Evolutionary conservation across 345 rosid genomes (phyloP).

Genomic region (Citrus reticulata): DNA sequence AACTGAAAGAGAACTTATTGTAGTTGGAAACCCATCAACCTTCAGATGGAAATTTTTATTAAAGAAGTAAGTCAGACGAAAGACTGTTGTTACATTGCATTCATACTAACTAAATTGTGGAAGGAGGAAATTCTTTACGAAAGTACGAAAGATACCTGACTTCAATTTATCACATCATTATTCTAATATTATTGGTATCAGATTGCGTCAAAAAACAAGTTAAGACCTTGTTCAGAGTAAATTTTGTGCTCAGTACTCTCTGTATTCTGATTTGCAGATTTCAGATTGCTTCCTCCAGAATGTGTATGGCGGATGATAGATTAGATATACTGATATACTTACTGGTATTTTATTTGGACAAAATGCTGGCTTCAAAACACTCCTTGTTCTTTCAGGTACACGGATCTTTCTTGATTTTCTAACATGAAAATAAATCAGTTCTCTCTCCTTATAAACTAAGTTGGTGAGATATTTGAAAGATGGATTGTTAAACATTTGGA

Average conservation of each 20-base stretch:
- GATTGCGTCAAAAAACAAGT: not conserved
- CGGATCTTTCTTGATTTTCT: not conserved
- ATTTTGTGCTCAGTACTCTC: not conserved
- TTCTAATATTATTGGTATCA: no score
- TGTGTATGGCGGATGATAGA: conserved; percentile 98
- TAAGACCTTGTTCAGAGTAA: not conserved
- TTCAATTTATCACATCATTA: not conserved
- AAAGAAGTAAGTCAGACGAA: conserved; percentile 51
- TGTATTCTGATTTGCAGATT: conserved; percentile 39
- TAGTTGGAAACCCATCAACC: conserved; percentile 89
- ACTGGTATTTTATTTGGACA: conserved; percentile 82
- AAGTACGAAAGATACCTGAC: not conserved
- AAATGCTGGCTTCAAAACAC: conserved; percentile 81
- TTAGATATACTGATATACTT: conserved; percentile 60
- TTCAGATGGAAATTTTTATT: conserved; percentile 83
- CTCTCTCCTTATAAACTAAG: no score
- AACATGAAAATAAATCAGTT: not conserved
- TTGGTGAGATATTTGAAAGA: no score
- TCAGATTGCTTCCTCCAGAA: conserved; percentile 53
- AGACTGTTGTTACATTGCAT: not conserved
- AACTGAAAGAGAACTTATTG: conserved; percentile 36
- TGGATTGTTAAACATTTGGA: no score
- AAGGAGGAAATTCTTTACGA: not conserved
- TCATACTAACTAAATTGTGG: not conserved
- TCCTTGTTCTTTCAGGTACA: conserved; percentile 71